A percentile compares a stretch with the other conserved stretches of the same genome.
These are phyloP conservation scores for Stachybotrys chlorohalonatus DNA, from an alignment of 2,329 filamentous ascomycete genomes.

Conservation along the genomic window DNA sequence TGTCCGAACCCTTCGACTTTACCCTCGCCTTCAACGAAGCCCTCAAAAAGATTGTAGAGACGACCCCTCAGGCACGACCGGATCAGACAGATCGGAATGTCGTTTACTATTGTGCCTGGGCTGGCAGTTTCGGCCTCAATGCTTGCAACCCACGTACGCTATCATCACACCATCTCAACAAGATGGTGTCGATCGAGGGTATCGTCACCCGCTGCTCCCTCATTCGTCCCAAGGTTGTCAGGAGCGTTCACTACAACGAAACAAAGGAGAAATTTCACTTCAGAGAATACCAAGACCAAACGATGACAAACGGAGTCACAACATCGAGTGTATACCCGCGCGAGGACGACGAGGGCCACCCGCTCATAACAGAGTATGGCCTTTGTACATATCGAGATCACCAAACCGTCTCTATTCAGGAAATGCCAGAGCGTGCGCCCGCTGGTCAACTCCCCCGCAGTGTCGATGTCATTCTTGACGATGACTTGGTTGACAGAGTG, in stretches of 20 bases:
- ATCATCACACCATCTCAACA: conserved; percentile 81
- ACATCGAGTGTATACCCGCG: conserved; percentile 91
- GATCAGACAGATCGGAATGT: conserved; percentile 71
- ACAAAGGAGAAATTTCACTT: conserved; percentile 77
- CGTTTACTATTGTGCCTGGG: conserved; percentile 93
- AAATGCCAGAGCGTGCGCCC: conserved; percentile 96
- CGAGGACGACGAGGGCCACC: conserved; percentile 87
- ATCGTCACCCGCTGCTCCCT: conserved; percentile 96
- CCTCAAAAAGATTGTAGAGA: conserved; percentile 78
- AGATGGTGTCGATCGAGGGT: conserved; percentile 94
- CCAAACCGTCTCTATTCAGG: conserved; percentile 95
- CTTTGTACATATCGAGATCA: conserved; percentile 94
- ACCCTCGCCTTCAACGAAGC: conserved; percentile 82
- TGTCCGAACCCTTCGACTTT: conserved; percentile 83
- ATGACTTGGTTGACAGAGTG: conserved; percentile 88
- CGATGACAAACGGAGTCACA: conserved; percentile 86
- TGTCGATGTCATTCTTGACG: conserved; percentile 93
- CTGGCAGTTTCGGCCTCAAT: conserved; percentile 91
- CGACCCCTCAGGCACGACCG: conserved; percentile 64
- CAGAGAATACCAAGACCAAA: conserved; percentile 90
- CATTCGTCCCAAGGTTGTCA: conserved; percentile 93
- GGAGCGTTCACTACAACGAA: conserved; percentile 96
- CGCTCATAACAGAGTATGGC: conserved; percentile 89
- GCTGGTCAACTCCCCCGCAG: conserved; percentile 91
- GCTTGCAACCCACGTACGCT: conserved; percentile 91